These are phyloP conservation scores for Pichia occidentalis DNA, from an alignment of 805 yeast genomes.

Conservation along the genomic window DNA sequence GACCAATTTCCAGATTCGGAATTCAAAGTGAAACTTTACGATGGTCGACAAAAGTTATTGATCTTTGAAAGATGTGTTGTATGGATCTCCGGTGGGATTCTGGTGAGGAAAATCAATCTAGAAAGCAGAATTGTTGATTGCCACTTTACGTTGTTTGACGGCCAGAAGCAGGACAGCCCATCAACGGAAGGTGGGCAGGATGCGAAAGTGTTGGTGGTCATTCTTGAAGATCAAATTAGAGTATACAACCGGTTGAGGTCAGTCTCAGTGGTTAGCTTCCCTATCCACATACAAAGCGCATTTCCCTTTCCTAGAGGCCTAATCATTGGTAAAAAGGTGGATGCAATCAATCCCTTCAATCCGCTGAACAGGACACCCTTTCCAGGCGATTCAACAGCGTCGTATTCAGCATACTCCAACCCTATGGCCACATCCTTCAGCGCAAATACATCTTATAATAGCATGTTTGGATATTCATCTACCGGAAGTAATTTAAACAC, in stretches of 20 bases:
- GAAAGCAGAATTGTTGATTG: constrained; percentile 52
- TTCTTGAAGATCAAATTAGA: constrained; percentile 53
- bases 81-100: constrained; percentile 44
- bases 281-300: constrained; percentile 57
- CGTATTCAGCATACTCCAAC: constrained; percentile 2
- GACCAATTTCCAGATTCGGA: background rate
- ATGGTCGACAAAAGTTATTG: constrained; percentile 20
- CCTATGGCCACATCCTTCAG: constrained; percentile 3
- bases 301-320: constrained; percentile 65
- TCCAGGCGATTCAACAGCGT: too few species aligned
- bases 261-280: constrained; percentile 55
- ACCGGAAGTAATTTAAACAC: background rate
- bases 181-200: background rate
- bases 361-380: too few species aligned
- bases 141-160: constrained; percentile 49
- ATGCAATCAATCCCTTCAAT: too few species aligned
- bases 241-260: constrained; percentile 58
- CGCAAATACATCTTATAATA: constrained; percentile 1
- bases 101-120: constrained; percentile 43
- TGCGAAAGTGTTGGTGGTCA: constrained; percentile 41
- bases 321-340: constrained; percentile 31
- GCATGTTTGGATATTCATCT: too few species aligned
- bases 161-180: constrained; percentile 11
- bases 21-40: constrained; percentile 18
- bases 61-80: constrained; percentile 32